Percentiles rank a stretch among this genome's conserved stretches.
Conservation (phyloP, 2,329 filamentous ascomycete species). For the Diplocarpon rosae region DNA sequence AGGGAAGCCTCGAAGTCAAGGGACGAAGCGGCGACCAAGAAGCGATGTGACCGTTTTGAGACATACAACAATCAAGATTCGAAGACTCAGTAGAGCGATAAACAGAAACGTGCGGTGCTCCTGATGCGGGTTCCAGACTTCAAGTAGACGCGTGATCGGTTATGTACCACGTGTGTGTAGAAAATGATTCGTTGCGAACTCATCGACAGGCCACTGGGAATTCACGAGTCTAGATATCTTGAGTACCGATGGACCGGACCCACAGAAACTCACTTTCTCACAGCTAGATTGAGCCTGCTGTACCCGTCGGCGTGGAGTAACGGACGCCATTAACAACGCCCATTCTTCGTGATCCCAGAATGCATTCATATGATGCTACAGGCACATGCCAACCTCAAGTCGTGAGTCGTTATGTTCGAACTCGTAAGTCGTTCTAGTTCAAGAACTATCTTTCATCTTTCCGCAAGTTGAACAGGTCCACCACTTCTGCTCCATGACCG, state of each 20-base stretch:
- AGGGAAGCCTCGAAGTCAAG: no score
- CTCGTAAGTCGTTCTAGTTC: neutral
- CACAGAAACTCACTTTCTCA: neutral
- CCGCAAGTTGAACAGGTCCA: constrained; percentile 47
- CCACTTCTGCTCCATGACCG: constrained; percentile 41
- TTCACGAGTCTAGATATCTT: neutral
- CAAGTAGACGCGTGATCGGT: neutral
- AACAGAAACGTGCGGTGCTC: neutral
- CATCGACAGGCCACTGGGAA: neutral
- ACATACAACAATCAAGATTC: no score
- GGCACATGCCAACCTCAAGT: neutral
- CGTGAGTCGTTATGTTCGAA: constrained; percentile 3
- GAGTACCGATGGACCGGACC: no score
- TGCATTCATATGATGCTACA: neutral
- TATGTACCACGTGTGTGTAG: neutral
- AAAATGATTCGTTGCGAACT: neutral
- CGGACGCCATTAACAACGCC: no score
- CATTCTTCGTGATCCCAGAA: no score
- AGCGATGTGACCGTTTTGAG: no score
- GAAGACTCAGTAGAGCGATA: neutral
- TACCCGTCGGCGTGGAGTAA: no score
- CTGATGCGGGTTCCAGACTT: neutral
- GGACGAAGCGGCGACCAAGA: no score
- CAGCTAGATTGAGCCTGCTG: neutral
- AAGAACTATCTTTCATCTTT: constrained; percentile 41